phyloP scores from a whole-genome alignment of 805 yeast species.

The Candida hispaniensis region DNA sequence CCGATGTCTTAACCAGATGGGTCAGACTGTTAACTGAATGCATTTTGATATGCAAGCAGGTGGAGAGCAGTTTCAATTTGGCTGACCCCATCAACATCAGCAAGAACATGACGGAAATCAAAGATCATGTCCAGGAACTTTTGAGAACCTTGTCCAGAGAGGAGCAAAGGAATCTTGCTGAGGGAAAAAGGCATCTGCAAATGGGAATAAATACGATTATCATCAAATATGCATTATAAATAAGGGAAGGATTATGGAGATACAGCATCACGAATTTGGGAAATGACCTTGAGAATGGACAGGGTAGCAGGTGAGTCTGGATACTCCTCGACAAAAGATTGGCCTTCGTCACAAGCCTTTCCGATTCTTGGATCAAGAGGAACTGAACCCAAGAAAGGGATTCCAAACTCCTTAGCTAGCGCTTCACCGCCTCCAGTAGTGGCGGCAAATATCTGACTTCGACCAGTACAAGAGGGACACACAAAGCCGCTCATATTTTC shows the following conservation, averaged over 20 bases:
- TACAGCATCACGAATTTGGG: slow-evolving; percentile 20
- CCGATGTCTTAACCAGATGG: slow-evolving; percentile 11
- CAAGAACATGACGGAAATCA: slow-evolving; percentile 5
- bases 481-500: slow-evolving; percentile 99
- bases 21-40: slow-evolving; percentile 15
- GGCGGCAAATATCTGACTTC: slow-evolving; percentile 81
- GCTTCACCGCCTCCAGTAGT: slow-evolving; percentile 95
- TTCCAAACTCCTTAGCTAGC: slow-evolving; percentile 64
- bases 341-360: slow-evolving; percentile 75
- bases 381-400: slow-evolving; percentile 80
- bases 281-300: slow-evolving; percentile 74
- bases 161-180: slow-evolving; percentile 4
- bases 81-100: slow-evolving; percentile 3
- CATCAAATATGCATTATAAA: slow-evolving; percentile 10
- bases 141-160: slow-evolving; percentile 3
- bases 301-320: slow-evolving; percentile 90
- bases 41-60: slow-evolving; percentile 5
- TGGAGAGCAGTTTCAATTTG: slow-evolving; percentile 4
- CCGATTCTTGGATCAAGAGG: slow-evolving; percentile 97
- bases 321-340: slow-evolving; percentile 59
- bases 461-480: slow-evolving; percentile 87
- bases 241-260: slow-evolving; percentile 5
- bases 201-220: slow-evolving; percentile 4
- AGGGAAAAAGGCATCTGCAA: slow-evolving; percentile 2
- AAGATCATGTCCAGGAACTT: not conserved